Base-by-base conservation (phyloP, 176 grass and related monocot genomes). In the Oryza officinalis region DNA sequence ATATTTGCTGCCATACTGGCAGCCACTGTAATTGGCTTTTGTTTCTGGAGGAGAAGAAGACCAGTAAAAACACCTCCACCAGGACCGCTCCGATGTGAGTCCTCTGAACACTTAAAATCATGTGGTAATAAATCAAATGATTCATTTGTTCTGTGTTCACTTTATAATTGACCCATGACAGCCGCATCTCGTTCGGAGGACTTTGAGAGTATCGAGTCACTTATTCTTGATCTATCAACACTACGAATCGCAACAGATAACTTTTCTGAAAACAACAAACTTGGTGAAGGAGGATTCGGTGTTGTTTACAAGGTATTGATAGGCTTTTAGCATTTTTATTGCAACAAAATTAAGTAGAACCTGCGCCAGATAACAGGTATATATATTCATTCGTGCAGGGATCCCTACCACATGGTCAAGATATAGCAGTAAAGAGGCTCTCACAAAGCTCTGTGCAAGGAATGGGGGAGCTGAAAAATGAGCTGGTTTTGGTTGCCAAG, bases 221-320 rank as follows among this genome's bases (percentile, higher is more conserved):
- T 93, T 79, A 23, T 93, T 20, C 25, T 93, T 33, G 63, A 90
- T 69, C 44, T 88, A 65, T 75, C 81, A 38, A 90, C 85, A 81
- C 37, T 93, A n/a, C 76, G 78, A 76, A 57, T 41, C 33, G 88
- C 88, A 27, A 93, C 91, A 38, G n/a, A 44, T 10, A 85, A 93
- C 73, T 93, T 93, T 31, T 41, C 65, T 54, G 73, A 85, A 75
- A 67, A 68, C 2, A 90, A 93, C 37, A 90, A 88, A 69, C 78
- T 93, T 60, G 88, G 91, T 49, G 82, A 90, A 90, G 91, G 88
- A 69, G 88, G 91, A 27, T 93, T 90, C n/a, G 91, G 91, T 76
- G 82, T 61, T 49, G 88, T 93, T 83, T 93, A 93, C 46, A 93
- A 90, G 91, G 91, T 90, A 77, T 32, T 8, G 41, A 14, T 2